phyloP scores from a whole-genome alignment of 768 basidiomycete genomes.

The Flagelloscypha sp. region DNA sequence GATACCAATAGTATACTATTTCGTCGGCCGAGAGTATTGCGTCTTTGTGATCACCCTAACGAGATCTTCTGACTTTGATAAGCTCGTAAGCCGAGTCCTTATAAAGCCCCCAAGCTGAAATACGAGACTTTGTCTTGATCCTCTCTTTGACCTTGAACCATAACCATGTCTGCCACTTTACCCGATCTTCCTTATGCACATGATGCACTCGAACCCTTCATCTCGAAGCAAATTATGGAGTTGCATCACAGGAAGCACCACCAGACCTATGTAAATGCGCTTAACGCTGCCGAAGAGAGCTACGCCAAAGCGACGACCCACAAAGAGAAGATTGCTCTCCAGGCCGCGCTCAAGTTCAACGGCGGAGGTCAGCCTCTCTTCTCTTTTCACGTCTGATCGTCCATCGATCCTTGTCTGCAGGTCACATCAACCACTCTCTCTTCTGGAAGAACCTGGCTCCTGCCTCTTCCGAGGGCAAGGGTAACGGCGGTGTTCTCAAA shows the following conservation, averaged over 20 bases:
- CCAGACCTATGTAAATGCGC: conserved; percentile 87
- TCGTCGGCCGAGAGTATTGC: too few relatives aligned
- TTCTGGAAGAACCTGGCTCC: conserved; percentile 99
- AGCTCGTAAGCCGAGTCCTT: too few relatives aligned
- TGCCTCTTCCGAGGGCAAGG: conserved; percentile 40
- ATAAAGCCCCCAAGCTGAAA: too few relatives aligned
- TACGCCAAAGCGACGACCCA: conserved; percentile 58
- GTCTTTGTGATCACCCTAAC: too few relatives aligned
- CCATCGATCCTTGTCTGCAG: conserved; percentile 23
- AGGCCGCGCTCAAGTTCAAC: conserved; percentile 93
- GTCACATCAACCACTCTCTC: conserved; percentile 90
- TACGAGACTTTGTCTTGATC: conserved; percentile 46
- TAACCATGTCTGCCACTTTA: conserved; percentile 40
- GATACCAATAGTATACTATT: too few relatives aligned
- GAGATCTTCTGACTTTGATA: too few relatives aligned
- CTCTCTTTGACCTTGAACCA: conserved; percentile 96
- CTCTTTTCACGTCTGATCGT: background rate
- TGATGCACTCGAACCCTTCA: conserved; percentile 87
- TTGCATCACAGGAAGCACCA: conserved; percentile 91
- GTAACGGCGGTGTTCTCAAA: conserved; percentile 49
- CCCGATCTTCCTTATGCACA: conserved; percentile 76
- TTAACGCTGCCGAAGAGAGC: conserved; percentile 88
- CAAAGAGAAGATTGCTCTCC: conserved; percentile 74
- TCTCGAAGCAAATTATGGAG: conserved; percentile 88
- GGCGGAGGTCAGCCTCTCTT: conserved; percentile 62